phyloP scores from a whole-genome alignment of 2,329 filamentous ascomycete species.

The Colletotrichum sp. region DNA sequence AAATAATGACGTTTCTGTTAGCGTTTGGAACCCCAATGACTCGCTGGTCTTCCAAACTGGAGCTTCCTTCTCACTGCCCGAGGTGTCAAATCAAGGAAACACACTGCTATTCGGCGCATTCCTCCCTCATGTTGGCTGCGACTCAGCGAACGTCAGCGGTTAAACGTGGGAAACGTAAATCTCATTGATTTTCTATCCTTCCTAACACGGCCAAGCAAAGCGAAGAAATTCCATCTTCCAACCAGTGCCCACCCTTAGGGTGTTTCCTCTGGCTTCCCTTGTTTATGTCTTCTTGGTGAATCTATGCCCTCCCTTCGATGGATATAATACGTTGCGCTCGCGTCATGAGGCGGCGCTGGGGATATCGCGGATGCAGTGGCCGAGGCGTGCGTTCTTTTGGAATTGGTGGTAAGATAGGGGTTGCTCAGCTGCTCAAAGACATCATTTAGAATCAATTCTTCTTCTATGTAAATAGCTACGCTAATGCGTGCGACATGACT shows the following conservation, averaged over 20 bases:
- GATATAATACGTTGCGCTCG: conserved; percentile 18
- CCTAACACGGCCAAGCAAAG: conserved; percentile 9
- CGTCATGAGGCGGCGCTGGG: not conserved
- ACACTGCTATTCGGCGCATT: not conserved
- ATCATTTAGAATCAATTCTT: conserved; percentile 22
- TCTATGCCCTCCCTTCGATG: conserved; percentile 21
- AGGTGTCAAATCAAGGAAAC: not conserved
- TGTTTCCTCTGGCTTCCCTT: conserved; percentile 12
- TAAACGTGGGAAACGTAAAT: conserved; percentile 14
- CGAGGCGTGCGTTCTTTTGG: not conserved
- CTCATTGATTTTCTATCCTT: conserved; percentile 19
- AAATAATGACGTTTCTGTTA: conserved; percentile 6
- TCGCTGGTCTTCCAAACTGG: not conserved
- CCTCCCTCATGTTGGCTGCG: not conserved
- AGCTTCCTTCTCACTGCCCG: not conserved
- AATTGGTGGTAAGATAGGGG: not conserved
- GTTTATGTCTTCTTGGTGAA: conserved; percentile 15
- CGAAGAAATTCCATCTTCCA: conserved; percentile 12
- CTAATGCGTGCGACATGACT: conserved; percentile 38
- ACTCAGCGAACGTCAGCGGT: not conserved
- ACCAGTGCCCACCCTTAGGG: not conserved
- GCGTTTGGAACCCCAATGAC: not conserved
- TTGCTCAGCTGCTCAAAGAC: conserved; percentile 19
- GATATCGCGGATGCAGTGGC: conserved; percentile 6
- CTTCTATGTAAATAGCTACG: conserved; percentile 22